These are phyloP conservation scores for Cladosporium sp. DNA, from an alignment of 2,329 filamentous ascomycete species.

Conservation along the genomic window DNA sequence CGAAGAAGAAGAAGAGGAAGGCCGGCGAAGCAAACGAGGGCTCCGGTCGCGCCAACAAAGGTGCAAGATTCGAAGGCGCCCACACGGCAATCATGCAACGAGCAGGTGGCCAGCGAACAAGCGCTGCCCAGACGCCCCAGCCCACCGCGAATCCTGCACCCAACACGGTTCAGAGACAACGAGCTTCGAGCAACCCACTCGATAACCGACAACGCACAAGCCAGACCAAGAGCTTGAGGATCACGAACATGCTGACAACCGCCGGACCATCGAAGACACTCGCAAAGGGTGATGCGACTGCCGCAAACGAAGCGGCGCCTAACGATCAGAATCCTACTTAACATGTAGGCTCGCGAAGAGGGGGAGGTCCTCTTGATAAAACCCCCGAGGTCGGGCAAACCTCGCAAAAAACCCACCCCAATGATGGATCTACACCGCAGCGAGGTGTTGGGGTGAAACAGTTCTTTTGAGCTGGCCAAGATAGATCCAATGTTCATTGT, in stretches of 20 bases:
- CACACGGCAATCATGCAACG: background rate
- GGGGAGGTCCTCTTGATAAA: background rate
- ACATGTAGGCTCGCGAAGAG: background rate
- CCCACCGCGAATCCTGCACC: background rate
- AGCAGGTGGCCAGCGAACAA: background rate
- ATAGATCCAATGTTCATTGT: conserved; percentile 4
- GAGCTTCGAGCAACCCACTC: background rate
- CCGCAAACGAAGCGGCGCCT: background rate
- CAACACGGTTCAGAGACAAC: background rate
- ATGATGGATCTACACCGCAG: conserved; percentile 13
- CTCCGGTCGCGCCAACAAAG: background rate
- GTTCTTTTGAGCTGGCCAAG: conserved; percentile 11
- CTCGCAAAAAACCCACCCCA: conserved; percentile 10
- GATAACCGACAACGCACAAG: background rate
- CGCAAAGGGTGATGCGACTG: background rate
- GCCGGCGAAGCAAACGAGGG: background rate
- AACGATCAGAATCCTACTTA: background rate
- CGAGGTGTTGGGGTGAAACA: conserved; percentile 13
- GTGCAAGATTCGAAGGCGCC: background rate
- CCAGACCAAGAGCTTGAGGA: background rate
- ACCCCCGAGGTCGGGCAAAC: conserved; percentile 9
- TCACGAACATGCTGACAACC: background rate
- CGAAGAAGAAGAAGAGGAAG: background rate
- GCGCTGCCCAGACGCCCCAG: background rate
- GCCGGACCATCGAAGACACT: background rate